A percentile compares a stretch with the other conserved stretches of the same genome.
phyloP scores from a whole-genome alignment of 2,329 filamentous ascomycete species.

The Aquanectria penicillioides region DNA sequence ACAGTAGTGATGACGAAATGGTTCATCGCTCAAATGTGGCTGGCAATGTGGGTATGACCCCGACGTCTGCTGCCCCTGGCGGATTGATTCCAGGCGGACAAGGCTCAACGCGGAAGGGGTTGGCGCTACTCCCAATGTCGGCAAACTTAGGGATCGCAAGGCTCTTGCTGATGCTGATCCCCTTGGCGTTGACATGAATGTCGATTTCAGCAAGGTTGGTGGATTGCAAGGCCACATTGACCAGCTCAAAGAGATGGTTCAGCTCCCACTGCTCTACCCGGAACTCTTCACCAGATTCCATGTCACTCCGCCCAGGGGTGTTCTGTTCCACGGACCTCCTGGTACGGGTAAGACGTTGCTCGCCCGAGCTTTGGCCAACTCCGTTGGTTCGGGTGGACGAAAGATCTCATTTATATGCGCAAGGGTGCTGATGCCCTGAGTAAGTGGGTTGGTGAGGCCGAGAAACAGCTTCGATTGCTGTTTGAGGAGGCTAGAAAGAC shows the following conservation, averaged over 20 bases:
- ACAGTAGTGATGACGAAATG: conserved; percentile 95
- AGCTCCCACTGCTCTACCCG: conserved; percentile 91
- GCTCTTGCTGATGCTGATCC: conserved; percentile 93
- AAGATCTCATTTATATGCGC: conserved; percentile 99
- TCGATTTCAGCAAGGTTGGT: conserved; percentile 94
- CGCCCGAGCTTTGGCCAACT: conserved; percentile 90
- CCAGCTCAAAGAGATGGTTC: conserved; percentile 98
- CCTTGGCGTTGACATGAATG: conserved; percentile 88
- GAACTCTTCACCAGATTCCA: conserved; percentile 93
- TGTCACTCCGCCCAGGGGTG: conserved; percentile 92
- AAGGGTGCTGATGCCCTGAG: conserved; percentile 97
- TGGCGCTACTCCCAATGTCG: conserved; percentile 78
- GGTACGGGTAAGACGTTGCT: conserved; percentile 98
- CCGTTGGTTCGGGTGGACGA: conserved; percentile 85
- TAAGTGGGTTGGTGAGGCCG: conserved; percentile 99
- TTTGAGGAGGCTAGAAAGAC: conserved; percentile 97
- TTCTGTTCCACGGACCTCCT: conserved; percentile 95
- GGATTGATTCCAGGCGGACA: conserved; percentile 55
- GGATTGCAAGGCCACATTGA: conserved; percentile 94
- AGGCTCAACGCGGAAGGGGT: conserved; percentile 56
- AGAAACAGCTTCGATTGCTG: conserved; percentile 89
- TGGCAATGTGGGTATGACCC: conserved; percentile 72
- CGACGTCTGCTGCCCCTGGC: conserved; percentile 60
- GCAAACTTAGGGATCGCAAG: conserved; percentile 93
- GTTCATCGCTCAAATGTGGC: conserved; percentile 66